A percentile compares a stretch with the other conserved stretches of the same genome.
Conservation (phyloP, 148 eudicot genomes). For the Spergularia bocconei region DNA sequence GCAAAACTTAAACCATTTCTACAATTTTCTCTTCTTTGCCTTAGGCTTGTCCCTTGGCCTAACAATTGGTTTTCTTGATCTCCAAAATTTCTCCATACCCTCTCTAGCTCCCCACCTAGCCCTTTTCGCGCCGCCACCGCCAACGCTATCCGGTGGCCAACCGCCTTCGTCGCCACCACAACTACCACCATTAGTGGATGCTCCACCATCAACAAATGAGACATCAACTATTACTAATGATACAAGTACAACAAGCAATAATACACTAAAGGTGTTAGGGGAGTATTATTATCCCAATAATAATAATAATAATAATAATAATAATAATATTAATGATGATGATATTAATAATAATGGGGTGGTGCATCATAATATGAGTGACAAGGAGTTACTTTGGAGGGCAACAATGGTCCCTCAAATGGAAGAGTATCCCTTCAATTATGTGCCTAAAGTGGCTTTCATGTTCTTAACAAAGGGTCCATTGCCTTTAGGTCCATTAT, state of each 20-base stretch:
- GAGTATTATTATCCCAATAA: background rate
- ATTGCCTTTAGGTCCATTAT: conserved; percentile 60
- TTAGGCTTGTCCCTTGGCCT: conserved; percentile 56
- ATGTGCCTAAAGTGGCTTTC: conserved; percentile 60
- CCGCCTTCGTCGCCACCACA: background rate
- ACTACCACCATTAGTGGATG: no score
- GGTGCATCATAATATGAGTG: conserved; percentile 52
- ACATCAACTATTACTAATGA: background rate
- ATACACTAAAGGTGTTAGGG: background rate
- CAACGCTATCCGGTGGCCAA: background rate
- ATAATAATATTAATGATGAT: background rate
- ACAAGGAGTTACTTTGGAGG: conserved; percentile 45
- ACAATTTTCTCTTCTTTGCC: conserved; percentile 36
- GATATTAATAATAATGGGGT: background rate
- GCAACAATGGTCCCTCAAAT: conserved; percentile 45
- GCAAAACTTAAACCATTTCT: conserved; percentile 15
- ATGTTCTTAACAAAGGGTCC: conserved; percentile 77
- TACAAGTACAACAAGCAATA: background rate
- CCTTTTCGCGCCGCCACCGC: background rate
- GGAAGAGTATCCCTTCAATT: conserved; percentile 19
- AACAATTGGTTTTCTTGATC: conserved; percentile 32
- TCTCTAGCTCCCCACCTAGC: background rate
- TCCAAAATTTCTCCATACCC: conserved; percentile 20
- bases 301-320: background rate
- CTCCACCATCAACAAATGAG: background rate